Conservation (phyloP, 2,329 filamentous ascomycete species). For the Neofusicoccum sp. region DNA sequence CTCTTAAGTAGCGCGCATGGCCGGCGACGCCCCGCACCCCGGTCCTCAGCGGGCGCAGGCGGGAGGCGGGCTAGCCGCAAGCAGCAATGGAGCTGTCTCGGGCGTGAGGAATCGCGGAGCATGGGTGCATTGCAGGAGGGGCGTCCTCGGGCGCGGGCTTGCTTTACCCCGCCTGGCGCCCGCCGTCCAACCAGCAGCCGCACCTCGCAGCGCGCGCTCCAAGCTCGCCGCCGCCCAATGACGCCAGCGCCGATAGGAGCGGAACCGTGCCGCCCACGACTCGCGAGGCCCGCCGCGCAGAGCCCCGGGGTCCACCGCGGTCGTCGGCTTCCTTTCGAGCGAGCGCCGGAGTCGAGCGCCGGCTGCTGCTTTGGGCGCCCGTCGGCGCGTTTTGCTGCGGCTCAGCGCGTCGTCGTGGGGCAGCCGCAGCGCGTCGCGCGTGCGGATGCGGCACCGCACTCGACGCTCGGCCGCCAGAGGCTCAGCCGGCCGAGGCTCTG, state of each 20-base stretch:
- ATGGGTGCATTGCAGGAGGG: not conserved
- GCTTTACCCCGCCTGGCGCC: conserved; percentile 5
- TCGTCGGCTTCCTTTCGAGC: conserved; percentile 38
- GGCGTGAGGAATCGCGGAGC: conserved; percentile 15
- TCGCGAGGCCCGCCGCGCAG: conserved; percentile 2
- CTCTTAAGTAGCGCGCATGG: conserved; percentile 8
- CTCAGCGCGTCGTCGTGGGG: too few species aligned
- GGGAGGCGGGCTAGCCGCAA: not conserved
- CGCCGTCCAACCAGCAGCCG: not conserved
- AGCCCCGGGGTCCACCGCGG: not conserved
- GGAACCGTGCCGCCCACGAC: conserved; percentile 13
- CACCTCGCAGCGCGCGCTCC: not conserved
- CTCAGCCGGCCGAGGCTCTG: conserved; percentile 14
- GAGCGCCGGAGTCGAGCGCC: conserved; percentile 22
- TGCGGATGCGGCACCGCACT: conserved; percentile 15
- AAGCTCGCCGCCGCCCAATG: not conserved
- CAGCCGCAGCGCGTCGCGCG: not conserved
- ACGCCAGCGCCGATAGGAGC: conserved; percentile 9
- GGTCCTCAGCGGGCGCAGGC: not conserved
- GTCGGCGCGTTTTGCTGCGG: too few species aligned
- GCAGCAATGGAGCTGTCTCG: conserved; percentile 9
- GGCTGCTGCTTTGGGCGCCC: not conserved
- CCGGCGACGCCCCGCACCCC: conserved; percentile 9
- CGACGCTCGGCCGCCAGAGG: conserved; percentile 3
- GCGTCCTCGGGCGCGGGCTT: conserved; percentile 3